phyloP scores from a whole-genome alignment of 2,329 filamentous ascomycete species.

The Phaeoacremonium minimum region DNA sequence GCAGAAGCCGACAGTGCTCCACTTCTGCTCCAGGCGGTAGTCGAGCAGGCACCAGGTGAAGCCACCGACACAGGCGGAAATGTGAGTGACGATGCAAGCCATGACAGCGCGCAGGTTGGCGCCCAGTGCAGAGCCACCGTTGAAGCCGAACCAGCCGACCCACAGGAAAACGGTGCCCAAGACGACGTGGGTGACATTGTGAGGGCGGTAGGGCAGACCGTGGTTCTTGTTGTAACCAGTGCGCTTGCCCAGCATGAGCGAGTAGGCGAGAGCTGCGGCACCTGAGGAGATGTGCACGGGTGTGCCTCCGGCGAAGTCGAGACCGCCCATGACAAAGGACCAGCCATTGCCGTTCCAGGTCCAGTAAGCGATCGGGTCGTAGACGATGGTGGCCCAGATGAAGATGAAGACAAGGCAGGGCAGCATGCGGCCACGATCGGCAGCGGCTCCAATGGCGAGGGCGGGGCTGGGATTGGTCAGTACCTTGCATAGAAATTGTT shows the following conservation, averaged over 20 bases:
- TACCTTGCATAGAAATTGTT: not conserved
- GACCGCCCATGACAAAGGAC: conserved; percentile 62
- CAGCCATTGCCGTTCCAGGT: conserved; percentile 74
- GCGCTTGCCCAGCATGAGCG: conserved; percentile 68
- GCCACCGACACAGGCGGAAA: conserved; percentile 76
- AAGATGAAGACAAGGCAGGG: conserved; percentile 65
- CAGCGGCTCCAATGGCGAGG: conserved; percentile 55
- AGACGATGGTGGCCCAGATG: conserved; percentile 67
- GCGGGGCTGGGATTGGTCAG: conserved; percentile 35
- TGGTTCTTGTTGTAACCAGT: conserved; percentile 56
- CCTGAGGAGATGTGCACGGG: conserved; percentile 73
- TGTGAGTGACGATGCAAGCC: conserved; percentile 84
- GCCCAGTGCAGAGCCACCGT: conserved; percentile 75
- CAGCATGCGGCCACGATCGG: conserved; percentile 58
- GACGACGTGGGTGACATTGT: conserved; percentile 71
- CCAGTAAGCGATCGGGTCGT: conserved; percentile 72
- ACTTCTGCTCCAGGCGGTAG: conserved; percentile 88
- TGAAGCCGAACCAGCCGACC: conserved; percentile 98
- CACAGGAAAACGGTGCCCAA: conserved; percentile 75
- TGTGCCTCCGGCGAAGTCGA: conserved; percentile 73
- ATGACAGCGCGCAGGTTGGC: conserved; percentile 86
- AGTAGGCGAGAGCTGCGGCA: conserved; percentile 68
- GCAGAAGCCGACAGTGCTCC: conserved; percentile 91
- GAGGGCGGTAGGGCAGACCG: conserved; percentile 62
- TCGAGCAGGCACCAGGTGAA: conserved; percentile 83